Evolutionary conservation across 176 grass and related monocot genomes (phyloP).

Genomic region (Metroxylon sagu): DNA sequence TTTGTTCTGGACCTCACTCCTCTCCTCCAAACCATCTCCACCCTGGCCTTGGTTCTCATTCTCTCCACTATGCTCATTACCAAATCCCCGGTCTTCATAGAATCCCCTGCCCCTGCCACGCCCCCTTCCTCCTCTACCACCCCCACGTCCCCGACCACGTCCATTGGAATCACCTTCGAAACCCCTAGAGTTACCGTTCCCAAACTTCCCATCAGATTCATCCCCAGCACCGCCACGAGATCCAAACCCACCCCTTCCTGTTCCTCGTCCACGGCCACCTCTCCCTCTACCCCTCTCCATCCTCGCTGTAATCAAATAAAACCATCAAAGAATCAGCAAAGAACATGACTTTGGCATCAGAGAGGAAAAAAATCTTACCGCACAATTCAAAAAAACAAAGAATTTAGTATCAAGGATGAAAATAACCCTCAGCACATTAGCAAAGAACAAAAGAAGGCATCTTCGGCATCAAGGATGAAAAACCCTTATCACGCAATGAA

Average conservation of each 20-base stretch:
- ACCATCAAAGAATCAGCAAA: background rate
- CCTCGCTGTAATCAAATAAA: background rate
- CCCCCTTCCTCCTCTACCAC: conserved; percentile 13
- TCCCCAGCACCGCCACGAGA: background rate
- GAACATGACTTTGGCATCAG: background rate
- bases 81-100: conserved; percentile 6
- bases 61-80: background rate
- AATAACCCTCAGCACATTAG: too few relatives aligned
- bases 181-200: background rate
- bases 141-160: background rate
- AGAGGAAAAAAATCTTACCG: too few relatives aligned
- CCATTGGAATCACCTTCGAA: conserved; percentile 1
- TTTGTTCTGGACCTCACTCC: background rate
- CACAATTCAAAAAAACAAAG: background rate
- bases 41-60: background rate
- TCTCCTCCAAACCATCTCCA: background rate
- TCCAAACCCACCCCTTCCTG: background rate
- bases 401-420: background rate
- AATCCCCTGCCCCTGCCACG: conserved; percentile 12
- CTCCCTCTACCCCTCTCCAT: conserved; percentile 2
- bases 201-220: background rate
- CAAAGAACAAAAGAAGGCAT: background rate
- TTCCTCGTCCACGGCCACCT: conserved; percentile 3
- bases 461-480: background rate
- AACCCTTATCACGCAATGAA: background rate